Conservation (phyloP, 2,329 filamentous ascomycete species). For the Aspergillus candidus region DNA sequence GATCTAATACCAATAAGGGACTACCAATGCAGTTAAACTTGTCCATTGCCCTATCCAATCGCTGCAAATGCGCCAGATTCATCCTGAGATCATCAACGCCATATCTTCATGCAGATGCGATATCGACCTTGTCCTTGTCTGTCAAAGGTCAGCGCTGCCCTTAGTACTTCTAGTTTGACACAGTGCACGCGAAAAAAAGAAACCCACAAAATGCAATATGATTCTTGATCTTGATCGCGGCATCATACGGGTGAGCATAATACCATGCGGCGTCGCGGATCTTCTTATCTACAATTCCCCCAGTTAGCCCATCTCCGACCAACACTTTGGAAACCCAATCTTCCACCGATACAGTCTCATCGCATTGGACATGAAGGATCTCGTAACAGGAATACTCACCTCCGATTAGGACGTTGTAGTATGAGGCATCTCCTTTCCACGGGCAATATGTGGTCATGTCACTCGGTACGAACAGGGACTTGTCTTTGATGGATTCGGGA, state of each 20-base stretch:
- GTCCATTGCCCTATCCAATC: too few species aligned
- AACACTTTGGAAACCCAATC: too few species aligned
- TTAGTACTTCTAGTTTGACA: not conserved
- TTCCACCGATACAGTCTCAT: too few species aligned
- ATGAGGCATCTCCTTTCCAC: constrained; percentile 54
- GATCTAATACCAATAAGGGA: too few species aligned
- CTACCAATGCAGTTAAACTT: too few species aligned
- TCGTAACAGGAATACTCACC: constrained; percentile 26
- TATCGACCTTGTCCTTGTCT: constrained; percentile 34
- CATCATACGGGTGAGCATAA: constrained; percentile 48
- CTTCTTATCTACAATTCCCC: constrained; percentile 33
- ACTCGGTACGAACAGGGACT: constrained; percentile 41
- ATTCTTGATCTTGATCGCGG: constrained; percentile 47
- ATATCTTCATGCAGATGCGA: constrained; percentile 11
- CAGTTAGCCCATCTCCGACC: constrained; percentile 1
- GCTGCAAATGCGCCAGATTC: not conserved
- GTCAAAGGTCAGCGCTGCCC: not conserved
- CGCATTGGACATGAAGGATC: too few species aligned
- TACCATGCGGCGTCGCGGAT: constrained; percentile 55
- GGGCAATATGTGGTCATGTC: constrained; percentile 47
- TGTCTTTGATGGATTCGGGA: constrained; percentile 40
- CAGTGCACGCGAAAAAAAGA: too few species aligned
- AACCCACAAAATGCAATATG: constrained; percentile 55
- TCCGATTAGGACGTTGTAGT: constrained; percentile 50
- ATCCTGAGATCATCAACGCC: not conserved